These are phyloP conservation scores for Sordariomycetes sp. DNA, from an alignment of 2,329 filamentous ascomycete genomes.

Conservation along the genomic window DNA sequence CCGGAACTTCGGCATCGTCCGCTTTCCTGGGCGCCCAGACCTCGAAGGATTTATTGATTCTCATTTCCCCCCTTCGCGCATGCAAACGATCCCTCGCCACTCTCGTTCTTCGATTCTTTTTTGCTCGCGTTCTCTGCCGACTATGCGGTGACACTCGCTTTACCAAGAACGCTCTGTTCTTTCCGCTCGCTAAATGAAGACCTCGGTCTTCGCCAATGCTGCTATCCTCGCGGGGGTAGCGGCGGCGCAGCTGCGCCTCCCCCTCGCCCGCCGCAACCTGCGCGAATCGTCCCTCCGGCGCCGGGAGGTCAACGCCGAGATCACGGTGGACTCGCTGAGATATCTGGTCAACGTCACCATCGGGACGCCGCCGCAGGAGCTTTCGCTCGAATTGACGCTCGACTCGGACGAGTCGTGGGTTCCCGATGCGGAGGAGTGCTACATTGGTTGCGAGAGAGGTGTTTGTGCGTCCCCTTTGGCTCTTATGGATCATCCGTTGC, in stretches of 20 bases:
- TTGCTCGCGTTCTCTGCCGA: neutral
- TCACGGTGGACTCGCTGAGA: neutral
- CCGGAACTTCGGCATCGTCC: too few relatives aligned
- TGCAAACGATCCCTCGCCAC: neutral
- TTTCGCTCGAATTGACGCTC: slow-evolving; percentile 54
- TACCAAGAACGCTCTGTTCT: neutral
- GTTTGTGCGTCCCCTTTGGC: slow-evolving; percentile 11
- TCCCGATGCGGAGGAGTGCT: slow-evolving; percentile 17
- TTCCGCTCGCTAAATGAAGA: neutral
- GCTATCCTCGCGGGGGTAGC: neutral
- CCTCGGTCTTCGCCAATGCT: neutral
- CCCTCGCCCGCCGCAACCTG: neutral
- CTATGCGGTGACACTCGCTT: neutral
- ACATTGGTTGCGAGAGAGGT: slow-evolving; percentile 25
- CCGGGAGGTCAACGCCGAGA: neutral
- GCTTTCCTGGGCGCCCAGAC: neutral
- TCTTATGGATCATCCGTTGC: slow-evolving; percentile 19
- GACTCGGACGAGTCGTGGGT: slow-evolving; percentile 63
- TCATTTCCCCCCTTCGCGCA: neutral
- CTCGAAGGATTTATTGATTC: neutral
- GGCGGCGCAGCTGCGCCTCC: neutral
- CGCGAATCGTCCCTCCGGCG: neutral
- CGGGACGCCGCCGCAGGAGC: slow-evolving; percentile 47
- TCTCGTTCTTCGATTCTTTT: neutral
- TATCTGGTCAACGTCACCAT: slow-evolving; percentile 54